phyloP scores from a whole-genome alignment of 768 basidiomycete species.

The Chiua virens region DNA sequence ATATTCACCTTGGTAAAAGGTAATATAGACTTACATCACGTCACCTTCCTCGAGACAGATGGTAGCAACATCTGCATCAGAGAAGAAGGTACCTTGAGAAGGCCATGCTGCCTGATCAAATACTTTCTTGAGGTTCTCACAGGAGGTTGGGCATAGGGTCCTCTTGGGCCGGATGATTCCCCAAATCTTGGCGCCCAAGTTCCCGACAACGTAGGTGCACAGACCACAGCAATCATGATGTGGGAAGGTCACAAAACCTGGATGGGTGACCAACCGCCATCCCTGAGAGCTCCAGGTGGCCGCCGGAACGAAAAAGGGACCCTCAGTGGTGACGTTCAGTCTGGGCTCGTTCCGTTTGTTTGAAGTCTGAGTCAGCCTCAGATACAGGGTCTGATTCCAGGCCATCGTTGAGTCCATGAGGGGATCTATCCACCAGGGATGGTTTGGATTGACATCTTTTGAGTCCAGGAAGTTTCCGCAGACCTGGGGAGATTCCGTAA shows the following conservation, averaged over 20 bases:
- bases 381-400: conserved; percentile 5
- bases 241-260: neutral
- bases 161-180: neutral
- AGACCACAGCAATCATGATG: conserved; percentile 7
- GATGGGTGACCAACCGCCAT: neutral
- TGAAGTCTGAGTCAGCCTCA: neutral
- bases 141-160: neutral
- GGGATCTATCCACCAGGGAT: neutral
- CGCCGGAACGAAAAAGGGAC: no score
- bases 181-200: neutral
- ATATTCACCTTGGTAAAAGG: no score
- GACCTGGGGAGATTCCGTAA: neutral
- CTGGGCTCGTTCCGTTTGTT: no score
- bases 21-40: neutral
- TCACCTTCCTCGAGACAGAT: neutral
- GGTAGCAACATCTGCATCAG: neutral
- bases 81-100: neutral
- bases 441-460: neutral
- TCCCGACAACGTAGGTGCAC: neutral
- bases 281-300: conserved; percentile 1
- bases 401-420: neutral
- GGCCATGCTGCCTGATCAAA: neutral
- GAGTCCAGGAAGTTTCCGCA: conserved; percentile 7
- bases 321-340: no score
- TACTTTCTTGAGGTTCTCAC: neutral